Evolutionary conservation across 257 asterid species (phyloP).

Genomic region (Forsythia viridissima): DNA sequence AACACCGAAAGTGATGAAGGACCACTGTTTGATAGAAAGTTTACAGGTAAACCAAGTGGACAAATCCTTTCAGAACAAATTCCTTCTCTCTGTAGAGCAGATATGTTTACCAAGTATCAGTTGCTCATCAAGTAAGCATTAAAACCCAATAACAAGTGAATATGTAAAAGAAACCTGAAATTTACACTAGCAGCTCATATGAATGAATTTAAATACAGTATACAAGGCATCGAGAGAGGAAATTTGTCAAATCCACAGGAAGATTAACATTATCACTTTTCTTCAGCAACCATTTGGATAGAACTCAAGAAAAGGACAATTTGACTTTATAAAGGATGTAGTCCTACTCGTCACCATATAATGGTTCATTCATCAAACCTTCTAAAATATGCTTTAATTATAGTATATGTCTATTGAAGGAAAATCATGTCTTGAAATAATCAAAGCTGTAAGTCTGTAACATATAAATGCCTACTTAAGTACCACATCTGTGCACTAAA

Average conservation of each 20-base stretch:
- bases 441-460: not conserved
- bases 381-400: not conserved
- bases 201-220: not conserved
- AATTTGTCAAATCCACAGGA: not conserved
- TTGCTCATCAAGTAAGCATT: not conserved
- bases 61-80: not conserved
- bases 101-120: not conserved
- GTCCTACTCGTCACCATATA: not conserved
- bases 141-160: not conserved
- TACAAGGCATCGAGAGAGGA: not conserved
- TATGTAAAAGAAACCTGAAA: not conserved
- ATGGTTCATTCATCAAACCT: not conserved
- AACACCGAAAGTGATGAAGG: not conserved
- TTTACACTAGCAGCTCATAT: not conserved
- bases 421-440: not conserved
- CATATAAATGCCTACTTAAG: not conserved
- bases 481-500: not conserved
- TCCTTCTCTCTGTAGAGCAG: not conserved
- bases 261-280: not conserved
- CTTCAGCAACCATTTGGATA: not conserved
- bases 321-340: not conserved
- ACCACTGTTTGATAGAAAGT: slow-evolving; percentile 11
- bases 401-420: not conserved
- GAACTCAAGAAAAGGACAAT: not conserved
- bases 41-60: slow-evolving; percentile 11